These are phyloP conservation scores for Chalciporus chontae DNA, from an alignment of 768 basidiomycete species.

Conservation along the genomic window DNA sequence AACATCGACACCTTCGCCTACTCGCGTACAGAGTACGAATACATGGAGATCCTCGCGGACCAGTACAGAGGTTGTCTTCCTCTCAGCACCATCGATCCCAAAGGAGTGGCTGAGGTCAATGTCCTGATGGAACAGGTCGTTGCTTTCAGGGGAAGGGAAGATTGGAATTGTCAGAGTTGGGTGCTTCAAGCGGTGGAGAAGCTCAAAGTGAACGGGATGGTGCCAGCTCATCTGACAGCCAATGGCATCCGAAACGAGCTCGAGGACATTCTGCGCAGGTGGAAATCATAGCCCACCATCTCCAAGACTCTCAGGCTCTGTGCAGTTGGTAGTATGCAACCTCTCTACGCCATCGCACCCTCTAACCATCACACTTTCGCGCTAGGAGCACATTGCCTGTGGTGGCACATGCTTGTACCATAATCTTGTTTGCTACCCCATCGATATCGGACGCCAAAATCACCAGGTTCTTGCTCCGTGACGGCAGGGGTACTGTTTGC, in stretches of 20 bases:
- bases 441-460: too few species aligned
- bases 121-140: constrained; percentile 21
- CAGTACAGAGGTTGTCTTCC: constrained; percentile 30
- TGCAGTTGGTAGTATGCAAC: neutral
- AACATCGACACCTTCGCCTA: constrained; percentile 28
- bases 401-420: too few species aligned
- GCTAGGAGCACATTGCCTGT: neutral
- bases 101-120: constrained; percentile 12
- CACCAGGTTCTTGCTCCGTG: too few species aligned
- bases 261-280: constrained; percentile 22
- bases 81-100: constrained; percentile 18
- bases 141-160: constrained; percentile 24
- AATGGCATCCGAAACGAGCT: constrained; percentile 19
- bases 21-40: constrained; percentile 25
- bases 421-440: too few species aligned
- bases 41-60: constrained; percentile 29
- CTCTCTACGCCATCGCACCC: neutral
- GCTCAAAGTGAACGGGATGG: constrained; percentile 15
- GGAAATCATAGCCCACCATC: constrained; percentile 16
- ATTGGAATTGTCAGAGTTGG: constrained; percentile 34
- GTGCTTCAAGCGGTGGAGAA: constrained; percentile 24
- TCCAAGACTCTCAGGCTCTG: neutral
- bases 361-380: constrained; percentile 5
- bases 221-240: constrained; percentile 18
- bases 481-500: too few species aligned